Conservation (phyloP, 352 stramenopile genomes). For the Globisporangium cystogenes region DNA sequence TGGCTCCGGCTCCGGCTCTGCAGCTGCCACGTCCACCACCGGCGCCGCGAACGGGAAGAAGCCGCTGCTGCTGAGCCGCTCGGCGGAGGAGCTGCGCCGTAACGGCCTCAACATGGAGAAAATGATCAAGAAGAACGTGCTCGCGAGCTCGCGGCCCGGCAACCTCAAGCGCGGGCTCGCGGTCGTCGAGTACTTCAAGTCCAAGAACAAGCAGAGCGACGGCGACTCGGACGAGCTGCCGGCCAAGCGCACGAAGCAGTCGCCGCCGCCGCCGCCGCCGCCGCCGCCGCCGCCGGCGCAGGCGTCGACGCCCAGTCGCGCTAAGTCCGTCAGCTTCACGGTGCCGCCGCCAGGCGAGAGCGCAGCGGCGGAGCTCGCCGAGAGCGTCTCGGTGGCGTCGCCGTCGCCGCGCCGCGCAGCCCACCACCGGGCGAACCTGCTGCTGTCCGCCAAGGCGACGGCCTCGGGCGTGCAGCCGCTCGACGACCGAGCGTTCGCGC, state of each 20-base stretch:
- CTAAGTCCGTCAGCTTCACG: constrained; percentile 5
- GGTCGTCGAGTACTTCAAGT: constrained; percentile 72
- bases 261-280: constrained; percentile 2
- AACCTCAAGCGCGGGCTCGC: constrained; percentile 63
- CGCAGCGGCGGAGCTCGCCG: neutral
- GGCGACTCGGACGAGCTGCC: constrained; percentile 1
- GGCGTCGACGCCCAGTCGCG: neutral
- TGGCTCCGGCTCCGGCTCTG: neutral
- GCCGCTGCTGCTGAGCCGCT: constrained; percentile 14
- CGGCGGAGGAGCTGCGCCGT: constrained; percentile 46
- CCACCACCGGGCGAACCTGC: constrained; percentile 3
- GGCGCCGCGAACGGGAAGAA: constrained; percentile 18
- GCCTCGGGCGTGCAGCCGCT: constrained; percentile 11
- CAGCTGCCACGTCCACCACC: too few species aligned
- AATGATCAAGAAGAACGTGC: constrained; percentile 84
- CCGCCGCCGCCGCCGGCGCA: neutral
- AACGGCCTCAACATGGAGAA: constrained; percentile 80
- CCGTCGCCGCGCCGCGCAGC: constrained; percentile 7
- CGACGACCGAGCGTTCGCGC: constrained; percentile 11
- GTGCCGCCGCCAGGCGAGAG: neutral
- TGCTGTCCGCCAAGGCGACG: constrained; percentile 9
- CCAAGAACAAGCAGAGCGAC: constrained; percentile 44
- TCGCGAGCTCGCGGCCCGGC: constrained; percentile 33
- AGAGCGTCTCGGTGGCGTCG: constrained; percentile 2
- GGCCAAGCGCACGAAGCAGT: constrained; percentile 6